Conservation (phyloP, 1,139 yeast genomes). For the Suhomyces wounanorum region DNA sequence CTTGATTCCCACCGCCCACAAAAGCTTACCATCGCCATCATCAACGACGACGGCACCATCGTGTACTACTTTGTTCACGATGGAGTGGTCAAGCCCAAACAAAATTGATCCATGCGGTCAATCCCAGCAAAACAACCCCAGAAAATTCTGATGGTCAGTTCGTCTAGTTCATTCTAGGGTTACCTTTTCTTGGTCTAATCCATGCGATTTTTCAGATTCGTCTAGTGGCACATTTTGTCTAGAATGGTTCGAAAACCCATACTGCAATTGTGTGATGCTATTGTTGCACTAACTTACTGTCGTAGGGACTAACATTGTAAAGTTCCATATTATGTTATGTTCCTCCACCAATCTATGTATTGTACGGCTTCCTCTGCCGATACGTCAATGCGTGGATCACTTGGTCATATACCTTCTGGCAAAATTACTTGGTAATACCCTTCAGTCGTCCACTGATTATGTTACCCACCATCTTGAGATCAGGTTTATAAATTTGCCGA, state of each 20-base stretch:
- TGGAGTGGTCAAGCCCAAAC: constrained; percentile 62
- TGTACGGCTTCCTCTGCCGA: background rate
- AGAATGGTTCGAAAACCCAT: too few species aligned
- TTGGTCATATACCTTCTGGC: background rate
- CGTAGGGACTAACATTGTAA: background rate
- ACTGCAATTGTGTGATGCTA: too few species aligned
- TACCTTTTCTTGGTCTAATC: too few species aligned
- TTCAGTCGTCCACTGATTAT: too few species aligned
- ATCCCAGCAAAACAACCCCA: too few species aligned
- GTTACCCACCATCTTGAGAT: too few species aligned
- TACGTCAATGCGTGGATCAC: background rate
- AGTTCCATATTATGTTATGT: background rate
- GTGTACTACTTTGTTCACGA: constrained; percentile 66
- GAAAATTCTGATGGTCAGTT: too few species aligned
- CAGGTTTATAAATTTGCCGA: too few species aligned
- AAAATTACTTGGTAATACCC: too few species aligned
- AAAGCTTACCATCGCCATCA: constrained; percentile 55
- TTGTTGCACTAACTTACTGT: background rate
- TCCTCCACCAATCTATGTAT: background rate
- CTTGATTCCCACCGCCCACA: constrained; percentile 25
- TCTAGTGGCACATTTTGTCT: too few species aligned
- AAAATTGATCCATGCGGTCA: constrained; percentile 31
- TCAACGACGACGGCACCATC: constrained; percentile 65
- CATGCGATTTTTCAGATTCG: too few species aligned
- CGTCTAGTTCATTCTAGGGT: too few species aligned